Evolutionary conservation across 2,329 filamentous ascomycete species (phyloP), one percentile per base, ranked within the genome.

Genomic region (Xylariaceae sp.): DNA sequence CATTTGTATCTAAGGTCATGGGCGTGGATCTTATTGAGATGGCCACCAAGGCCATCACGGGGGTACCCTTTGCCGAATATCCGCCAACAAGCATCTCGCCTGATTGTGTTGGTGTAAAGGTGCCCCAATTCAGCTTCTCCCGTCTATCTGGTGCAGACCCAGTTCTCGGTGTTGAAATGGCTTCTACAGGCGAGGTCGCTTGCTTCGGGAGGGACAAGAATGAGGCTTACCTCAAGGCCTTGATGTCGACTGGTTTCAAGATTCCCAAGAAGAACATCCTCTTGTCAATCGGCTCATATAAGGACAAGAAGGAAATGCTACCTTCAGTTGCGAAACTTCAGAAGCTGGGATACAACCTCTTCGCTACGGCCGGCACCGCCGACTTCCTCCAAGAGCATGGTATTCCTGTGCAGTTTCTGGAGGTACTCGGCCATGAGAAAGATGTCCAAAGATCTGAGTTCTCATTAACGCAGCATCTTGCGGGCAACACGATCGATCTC

Each of bases 1-100:
- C 92, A 41, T 98, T 98, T 56, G 89, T 96, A 12, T 95, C 89
- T 45, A 98, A 98, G 70, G 87, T 94, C 47, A 96, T 94, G 86
- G 89, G 89, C 32, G 85, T 95, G 33, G 90, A 98, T 56, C 72
- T 98, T 43, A 95, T 98, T 46, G 90, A 95, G 68, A 88, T 98
- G 86, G 92, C 92, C 18, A 96, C 92, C 48, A 94, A 93, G 68
- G 90, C 90, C 12, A 96, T 96, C 64, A 86, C 92, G 65, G 83
- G 81, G 29, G 68, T 87, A 51, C 84, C 87, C 3, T 80, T 96
- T 44, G 65, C 75, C 35, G 83, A 82, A 49, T 96, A 96, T 53
- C 90, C 92, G 29, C 71, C 79, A 6, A 75, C 81, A 39, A 79
- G 75, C 37, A 75, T 95, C 31, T 75, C 83, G 4, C 71, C 82